Percentiles rank a stretch among this genome's conserved stretches.
These are phyloP conservation scores for Russula vinacea DNA, from an alignment of 768 basidiomycete genomes.

Conservation along the genomic window DNA sequence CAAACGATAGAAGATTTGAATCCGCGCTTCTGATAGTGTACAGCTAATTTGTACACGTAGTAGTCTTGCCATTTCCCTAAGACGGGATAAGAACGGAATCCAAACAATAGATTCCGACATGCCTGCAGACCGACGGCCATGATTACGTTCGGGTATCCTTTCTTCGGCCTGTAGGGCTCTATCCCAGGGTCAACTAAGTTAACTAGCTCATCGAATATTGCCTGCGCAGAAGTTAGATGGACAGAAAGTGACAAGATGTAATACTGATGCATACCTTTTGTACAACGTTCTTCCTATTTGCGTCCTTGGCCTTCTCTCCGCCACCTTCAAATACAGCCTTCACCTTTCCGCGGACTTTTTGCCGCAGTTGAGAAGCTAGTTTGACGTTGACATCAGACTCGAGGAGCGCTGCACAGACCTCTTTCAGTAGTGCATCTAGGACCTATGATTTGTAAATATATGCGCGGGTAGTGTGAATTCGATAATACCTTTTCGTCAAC, in stretches of 20 bases:
- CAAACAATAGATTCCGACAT: conserved; percentile 30
- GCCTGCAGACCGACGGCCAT: conserved; percentile 98
- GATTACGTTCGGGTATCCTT: conserved; percentile 88
- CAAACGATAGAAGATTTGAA: conserved; percentile 98
- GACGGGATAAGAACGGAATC: conserved; percentile 12
- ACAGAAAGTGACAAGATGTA: neutral
- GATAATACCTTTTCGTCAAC: conserved; percentile 83
- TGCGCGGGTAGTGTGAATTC: neutral
- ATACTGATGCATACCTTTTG: conserved; percentile 65
- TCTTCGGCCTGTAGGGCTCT: conserved; percentile 94
- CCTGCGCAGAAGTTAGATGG: conserved; percentile 44
- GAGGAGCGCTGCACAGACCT: conserved; percentile 88
- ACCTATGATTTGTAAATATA: conserved; percentile 51
- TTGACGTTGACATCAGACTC: conserved; percentile 99
- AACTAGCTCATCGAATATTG: conserved; percentile 96
- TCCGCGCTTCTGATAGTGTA: conserved; percentile 94
- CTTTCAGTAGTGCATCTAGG: conserved; percentile 90
- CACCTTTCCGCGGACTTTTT: conserved; percentile 88
- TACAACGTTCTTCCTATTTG: conserved; percentile 80
- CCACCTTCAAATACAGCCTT: conserved; percentile 70
- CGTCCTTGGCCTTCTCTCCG: conserved; percentile 72
- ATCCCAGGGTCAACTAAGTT: conserved; percentile 92
- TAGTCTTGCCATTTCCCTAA: conserved; percentile 97
- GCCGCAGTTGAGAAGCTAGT: conserved; percentile 79
- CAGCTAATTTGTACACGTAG: conserved; percentile 99